phyloP scores from a whole-genome alignment of 2,329 filamentous ascomycete species.

The Diplodia corticola region DNA sequence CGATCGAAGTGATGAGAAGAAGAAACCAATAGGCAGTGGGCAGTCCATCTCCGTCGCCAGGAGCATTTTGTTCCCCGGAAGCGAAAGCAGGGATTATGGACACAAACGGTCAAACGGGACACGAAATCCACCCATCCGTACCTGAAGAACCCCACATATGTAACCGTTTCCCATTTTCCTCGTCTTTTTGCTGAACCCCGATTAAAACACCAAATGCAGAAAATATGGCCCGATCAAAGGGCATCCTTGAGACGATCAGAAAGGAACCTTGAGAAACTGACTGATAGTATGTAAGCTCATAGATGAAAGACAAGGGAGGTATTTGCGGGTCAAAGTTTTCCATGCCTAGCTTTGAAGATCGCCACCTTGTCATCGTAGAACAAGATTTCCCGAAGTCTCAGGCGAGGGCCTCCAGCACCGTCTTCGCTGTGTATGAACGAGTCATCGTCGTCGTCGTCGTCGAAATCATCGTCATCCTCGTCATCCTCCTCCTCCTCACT shows the following conservation, averaged over 20 bases:
- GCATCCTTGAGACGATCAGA: not conserved
- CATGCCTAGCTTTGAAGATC: conserved; percentile 75
- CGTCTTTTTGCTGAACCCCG: not conserved
- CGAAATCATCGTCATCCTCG: conserved; percentile 52
- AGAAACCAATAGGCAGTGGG: not conserved
- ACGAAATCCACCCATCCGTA: not conserved
- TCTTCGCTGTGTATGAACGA: conserved; percentile 50
- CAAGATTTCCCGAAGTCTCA: conserved; percentile 73
- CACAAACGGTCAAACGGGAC: not conserved
- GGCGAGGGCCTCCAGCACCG: conserved; percentile 49
- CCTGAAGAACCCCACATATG: not conserved
- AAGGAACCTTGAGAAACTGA: not conserved
- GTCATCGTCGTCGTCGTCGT: conserved; percentile 48
- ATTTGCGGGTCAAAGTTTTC: conserved; percentile 36
- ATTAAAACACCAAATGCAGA: conserved; percentile 1
- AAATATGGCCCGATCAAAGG: not conserved
- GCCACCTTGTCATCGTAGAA: conserved; percentile 84
- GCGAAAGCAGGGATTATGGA: not conserved
- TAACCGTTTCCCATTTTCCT: not conserved
- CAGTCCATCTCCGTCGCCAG: not conserved
- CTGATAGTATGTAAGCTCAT: conserved; percentile 10
- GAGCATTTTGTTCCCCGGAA: not conserved
- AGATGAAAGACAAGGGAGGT: not conserved
- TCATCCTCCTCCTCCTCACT: conserved; percentile 45
- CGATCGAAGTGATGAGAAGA: not conserved